Evolutionary conservation across 495 filamentous ascomycete species (phyloP), one percentile per base, ranked within the genome.

Genomic region (Penicillium verhagenii): DNA sequence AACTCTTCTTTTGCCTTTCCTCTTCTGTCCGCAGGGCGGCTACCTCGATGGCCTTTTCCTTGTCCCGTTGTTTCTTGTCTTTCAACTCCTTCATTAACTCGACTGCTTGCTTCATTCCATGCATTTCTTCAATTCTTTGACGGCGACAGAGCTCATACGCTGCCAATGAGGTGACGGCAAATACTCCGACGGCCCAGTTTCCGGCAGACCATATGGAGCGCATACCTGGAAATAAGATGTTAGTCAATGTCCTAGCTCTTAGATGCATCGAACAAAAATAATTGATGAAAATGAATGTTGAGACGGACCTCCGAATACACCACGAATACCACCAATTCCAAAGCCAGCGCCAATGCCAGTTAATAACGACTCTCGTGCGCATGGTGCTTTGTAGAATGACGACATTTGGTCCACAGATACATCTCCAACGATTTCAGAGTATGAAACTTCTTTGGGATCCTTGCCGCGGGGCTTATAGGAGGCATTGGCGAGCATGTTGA

Each of bases 141-240:
- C 80, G 81, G 61, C 89, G 85, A 72, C 92, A 98, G 57, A 85
- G 89, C 72, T 96, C 90, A 68, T 91, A 90, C 47, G 84, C 82
- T 44, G 75, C 74, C 18, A 89, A 67, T 3, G 88, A 85, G 11
- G 72, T 78, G 39, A 86, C 59, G 10, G 81, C 75, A 59, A 92
- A 94, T 10, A 81, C 72, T n/a, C 85, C 87, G 11, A 91, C 89
- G 1, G 91, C 91, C 89, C 89, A 96, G 65, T 92, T 92, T 25
- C 83, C 86, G 5, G 89, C 86, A 28, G 69, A 70, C 73, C 72
- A 77, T 42, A 81, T 60, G 21, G 74, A 69, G 9, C 69, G 68
- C 33, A 72, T 50, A 43, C 75, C 79, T 82, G 57, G 24, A 50
- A 9, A n/a, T 19, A 58, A 19, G 21, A 43, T 4, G 9, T 45